Evolutionary conservation across 1,284 basidiomycete genomes (phyloP), one percentile per base, ranked within the genome.

Genomic region (Ceratobasidium theobromae): DNA sequence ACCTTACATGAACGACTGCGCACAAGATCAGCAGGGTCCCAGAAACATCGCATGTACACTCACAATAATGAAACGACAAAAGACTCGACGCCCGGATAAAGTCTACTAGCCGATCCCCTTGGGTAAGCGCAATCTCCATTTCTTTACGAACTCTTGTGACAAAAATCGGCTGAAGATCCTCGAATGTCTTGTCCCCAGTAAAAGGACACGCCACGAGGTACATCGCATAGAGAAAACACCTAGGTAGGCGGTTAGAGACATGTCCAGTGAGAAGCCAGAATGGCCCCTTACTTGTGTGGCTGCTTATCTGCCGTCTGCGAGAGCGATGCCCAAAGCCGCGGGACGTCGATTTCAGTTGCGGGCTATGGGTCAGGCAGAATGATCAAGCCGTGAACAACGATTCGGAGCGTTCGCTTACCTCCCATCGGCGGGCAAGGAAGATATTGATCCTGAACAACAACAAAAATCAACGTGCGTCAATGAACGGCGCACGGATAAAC

Each of bases 41-140:
- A 28, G 21, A 3, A 0, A 11, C 16, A 30, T 5, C 18, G 16
- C 16, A 65, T 48, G 64, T 67, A n/a, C 54, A 58, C 65, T 67
- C 51, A 69, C 58, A 67, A 41, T 69, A 69, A 52, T 67, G 66
- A 30, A 69, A 69, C 8, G 68, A 66, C n/a, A 69, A 27, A 1
- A 69, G 52, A 23, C 53, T 67, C 41, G 68, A 69, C 6, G 65
- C 68, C 25, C 68, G 46, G n/a, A 69, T 57, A 52, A 60, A 69
- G 52, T 69, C 68, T 18, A 67, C 58, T 23, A 69, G 45, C 27
- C 65, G 55, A 33, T 69, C 68, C 4, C 51, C 65, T 18, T 25
- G 28, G n/a, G 28, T 33, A 16, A 67, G 40, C 6, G 68, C 67
- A 25, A 27, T 27, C 27, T 66, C 45, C 33, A 69, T 49, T 25